A percentile compares a stretch with the other conserved stretches of the same genome.
phyloP scores from a whole-genome alignment of 306 rosid species.

The Castanea mollissima region DNA sequence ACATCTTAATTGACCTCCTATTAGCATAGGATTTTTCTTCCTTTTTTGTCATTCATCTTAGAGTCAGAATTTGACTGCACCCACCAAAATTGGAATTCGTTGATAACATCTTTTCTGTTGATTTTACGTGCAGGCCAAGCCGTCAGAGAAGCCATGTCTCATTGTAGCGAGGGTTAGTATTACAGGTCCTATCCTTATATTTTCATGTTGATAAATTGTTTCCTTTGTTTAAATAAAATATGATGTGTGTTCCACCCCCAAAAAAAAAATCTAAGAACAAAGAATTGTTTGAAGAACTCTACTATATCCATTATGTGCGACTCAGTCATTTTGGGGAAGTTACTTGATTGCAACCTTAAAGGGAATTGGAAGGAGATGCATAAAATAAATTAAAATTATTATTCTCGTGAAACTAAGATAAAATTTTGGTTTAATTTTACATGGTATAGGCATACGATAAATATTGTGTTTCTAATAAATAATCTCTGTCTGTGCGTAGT shows the following conservation, averaged over 20 bases:
- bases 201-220: background rate
- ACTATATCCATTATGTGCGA: background rate
- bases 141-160: constrained; percentile 61
- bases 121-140: constrained; percentile 49
- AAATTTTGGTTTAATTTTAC: background rate
- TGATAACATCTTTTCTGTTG: constrained; percentile 20
- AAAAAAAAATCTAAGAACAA: background rate
- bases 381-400: background rate
- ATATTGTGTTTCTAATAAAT: background rate
- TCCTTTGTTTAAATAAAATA: background rate
- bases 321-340: background rate
- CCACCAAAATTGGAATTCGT: constrained; percentile 13
- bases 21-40: background rate
- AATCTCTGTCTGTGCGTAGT: no score
- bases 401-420: background rate
- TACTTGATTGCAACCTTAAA: background rate
- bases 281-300: constrained; percentile 3
- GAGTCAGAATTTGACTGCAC: background rate
- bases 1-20: no score
- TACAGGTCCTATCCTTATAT: constrained; percentile 3
- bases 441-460: background rate
- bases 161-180: constrained; percentile 67
- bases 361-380: background rate
- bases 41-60: background rate
- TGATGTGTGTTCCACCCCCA: background rate